Percentiles rank a stretch among this genome's conserved stretches.
Evolutionary conservation across 768 basidiomycete genomes (phyloP).

Genomic region (Tulasnella sp.): DNA sequence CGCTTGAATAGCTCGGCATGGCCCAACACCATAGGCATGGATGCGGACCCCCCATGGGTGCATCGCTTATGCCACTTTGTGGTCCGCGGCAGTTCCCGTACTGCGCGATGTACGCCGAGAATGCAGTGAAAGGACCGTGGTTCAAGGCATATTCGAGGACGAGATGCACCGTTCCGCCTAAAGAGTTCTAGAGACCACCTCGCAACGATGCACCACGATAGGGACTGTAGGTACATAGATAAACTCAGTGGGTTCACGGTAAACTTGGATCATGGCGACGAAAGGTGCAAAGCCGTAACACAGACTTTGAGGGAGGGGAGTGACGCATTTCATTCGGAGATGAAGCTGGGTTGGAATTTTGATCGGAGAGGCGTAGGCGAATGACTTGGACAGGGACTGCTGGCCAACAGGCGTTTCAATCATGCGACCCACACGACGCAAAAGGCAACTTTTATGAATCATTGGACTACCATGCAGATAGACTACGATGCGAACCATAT

Average conservation of each 20-base stretch:
- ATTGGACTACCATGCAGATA: background rate
- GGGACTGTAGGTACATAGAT: too few species aligned
- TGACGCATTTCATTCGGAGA: background rate
- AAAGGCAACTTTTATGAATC: background rate
- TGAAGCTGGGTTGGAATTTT: background rate
- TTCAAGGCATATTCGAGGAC: too few species aligned
- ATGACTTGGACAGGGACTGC: background rate
- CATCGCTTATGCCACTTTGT: too few species aligned
- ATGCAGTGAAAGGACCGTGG: too few species aligned
- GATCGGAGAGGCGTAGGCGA: background rate
- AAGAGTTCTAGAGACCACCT: too few species aligned
- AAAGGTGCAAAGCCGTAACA: background rate
- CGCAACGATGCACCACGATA: too few species aligned
- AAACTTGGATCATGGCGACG: background rate
- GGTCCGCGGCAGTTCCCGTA: too few species aligned
- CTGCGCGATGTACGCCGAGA: too few species aligned
- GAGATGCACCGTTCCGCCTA: too few species aligned
- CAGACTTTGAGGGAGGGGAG: background rate
- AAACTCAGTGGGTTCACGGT: too few species aligned
- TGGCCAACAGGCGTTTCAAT: background rate
- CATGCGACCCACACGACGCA: background rate
- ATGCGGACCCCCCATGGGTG: too few species aligned
- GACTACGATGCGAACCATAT: background rate
- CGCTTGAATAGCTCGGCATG: background rate
- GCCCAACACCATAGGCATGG: too few species aligned